Base-by-base conservation (phyloP, 78 protist species). In the Pigoraptor vietnamica region DNA sequence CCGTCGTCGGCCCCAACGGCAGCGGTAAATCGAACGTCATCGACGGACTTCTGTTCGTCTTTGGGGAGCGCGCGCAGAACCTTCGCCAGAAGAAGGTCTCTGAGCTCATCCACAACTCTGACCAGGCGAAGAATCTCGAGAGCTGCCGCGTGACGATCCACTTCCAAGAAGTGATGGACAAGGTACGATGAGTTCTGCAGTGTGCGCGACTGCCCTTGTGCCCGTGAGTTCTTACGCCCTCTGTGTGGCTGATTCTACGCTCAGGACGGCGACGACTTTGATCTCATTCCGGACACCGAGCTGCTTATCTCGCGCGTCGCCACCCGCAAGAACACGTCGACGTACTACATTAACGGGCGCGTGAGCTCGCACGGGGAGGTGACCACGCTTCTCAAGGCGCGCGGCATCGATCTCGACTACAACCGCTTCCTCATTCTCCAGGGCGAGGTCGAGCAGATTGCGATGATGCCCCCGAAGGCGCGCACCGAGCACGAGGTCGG, bases 1-100 rank as follows among this genome's bases (percentile, higher is more conserved):
- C 99, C 1, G 96, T 99, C 29, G 98, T 99, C 10, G 99, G 99
- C 0, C 99, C 99, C 35, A 99, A 99, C 89, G 99, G 99, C 79
- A 93, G 97, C 25, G 99, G 99, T 82, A 99, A 99, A 92, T 96
- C 99, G 37, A 99, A 99, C 91, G 99, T 99, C 29, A 98, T 99
- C 81, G 99, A 99, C 89, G 98, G 99, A 23, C 90, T 99, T 94
- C 96, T 98, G 37, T 99, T 99, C 91, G 99, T 98, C 39, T 99
- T 99, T 91, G 99, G 99, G 37, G 94, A 91, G 87, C 84, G 97
- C 24, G 99, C 99, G 37, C 93, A 93, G 86, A 33, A 93, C 56
- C 95, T 99, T 82, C 97, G 99, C 29, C 97, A 97, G 81, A 94
- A 92, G 29, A 98, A 97, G 86, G 39, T 98, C 23, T 38, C 95